Evolutionary conservation across 768 basidiomycete genomes (phyloP), one percentile per base, ranked within the genome.

Genomic region (Pleurotus pulmonarius): DNA sequence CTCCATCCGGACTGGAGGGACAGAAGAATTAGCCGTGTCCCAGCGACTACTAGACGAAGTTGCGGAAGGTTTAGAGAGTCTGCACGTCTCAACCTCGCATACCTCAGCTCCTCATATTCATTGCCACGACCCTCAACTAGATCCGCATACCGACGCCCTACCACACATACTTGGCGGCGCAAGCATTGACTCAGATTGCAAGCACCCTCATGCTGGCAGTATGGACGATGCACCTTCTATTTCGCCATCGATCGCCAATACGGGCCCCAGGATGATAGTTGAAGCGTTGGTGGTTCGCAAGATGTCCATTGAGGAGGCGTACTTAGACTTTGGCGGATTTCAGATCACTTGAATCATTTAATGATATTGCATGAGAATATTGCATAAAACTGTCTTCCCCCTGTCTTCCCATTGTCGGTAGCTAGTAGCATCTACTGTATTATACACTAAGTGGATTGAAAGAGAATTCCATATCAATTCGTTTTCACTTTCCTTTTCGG

Each of bases 241-340:
- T 22, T 15, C 7, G 11, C 22, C 6, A 20, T 18, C 51, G 4
- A 15, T 20, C n/a, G 18, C 37, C 16, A 41, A 39, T 20, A 13
- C 51, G 12, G 51, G 51, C 76, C 78, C 81, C 29, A 74, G 87
- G n/a, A 72, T 87, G 3, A 92, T 92, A 46, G 89, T 92, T 8
- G 90, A 94, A 67, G 91, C 83, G 2, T 75, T 93, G 26, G 85
- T 94, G 2, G 83, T 92, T 16, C 79, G 88, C 46, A 90, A 92
- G 68, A 74, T 92, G 71, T 84, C 86, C 15, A 63, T 86, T 2
- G 87, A 88, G 56, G 91, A 92, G 65, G 87, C 76, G 15, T 92
- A 85, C 67, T 66, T 92, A 55, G 89, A 92, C 65, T 90, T 92
- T 65, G 82, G 79, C 7, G 84, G 82, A 3, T 88, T 88, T 24